Evolutionary conservation across 2,329 filamentous ascomycete genomes (phyloP), one percentile per base, ranked within the genome.

Genomic region (Paracoccidioides lutzii): DNA sequence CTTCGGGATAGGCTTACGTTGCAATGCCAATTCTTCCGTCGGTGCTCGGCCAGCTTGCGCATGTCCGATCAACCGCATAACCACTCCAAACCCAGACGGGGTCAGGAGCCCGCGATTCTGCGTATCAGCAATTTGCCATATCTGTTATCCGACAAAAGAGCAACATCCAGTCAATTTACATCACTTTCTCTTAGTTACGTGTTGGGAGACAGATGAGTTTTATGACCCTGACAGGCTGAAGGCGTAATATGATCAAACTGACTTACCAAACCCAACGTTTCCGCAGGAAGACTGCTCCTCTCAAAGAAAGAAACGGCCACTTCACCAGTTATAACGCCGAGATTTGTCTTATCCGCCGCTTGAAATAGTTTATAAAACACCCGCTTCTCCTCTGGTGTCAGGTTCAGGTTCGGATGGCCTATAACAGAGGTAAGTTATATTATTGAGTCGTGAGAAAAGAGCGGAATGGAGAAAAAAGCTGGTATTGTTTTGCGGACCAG

Each of bases 61-160:
- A 75, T 97, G 93, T 58, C 90, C 93, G 68, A 98, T 97, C 68
- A 98, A 82, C 66, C 93, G 83, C 68, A 98, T 75, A 57, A 95
- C 93, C 68, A 95, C 82, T 59, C 90, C 88, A 74, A 98, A 98
- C 68, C 91, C 93, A 44, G 90, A 82, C 22, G 90, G 90, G 38
- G 90, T 96, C 62, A 98, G 77, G 63, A 97, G 87, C 53, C 93
- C 93, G 61, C 90, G 83, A 75, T 98, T 98, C 75, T 97, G 91
- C 62, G 82, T 90, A 75, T 98, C 93, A 63, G 93, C 91, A 70
- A 98, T 93, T 75, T 97, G 91, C 93, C 93, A 98, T 79, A 98
- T 97, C 87, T 95, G 71, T 57, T 61, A 30, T n/a, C 9, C 44
- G 28, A 28, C 30, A 15, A 33, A 52, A 52, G 32, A n/a, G 30